Evolutionary conservation across 2,329 filamentous ascomycete species (phyloP).

Genomic region (Fusarium annulatum): DNA sequence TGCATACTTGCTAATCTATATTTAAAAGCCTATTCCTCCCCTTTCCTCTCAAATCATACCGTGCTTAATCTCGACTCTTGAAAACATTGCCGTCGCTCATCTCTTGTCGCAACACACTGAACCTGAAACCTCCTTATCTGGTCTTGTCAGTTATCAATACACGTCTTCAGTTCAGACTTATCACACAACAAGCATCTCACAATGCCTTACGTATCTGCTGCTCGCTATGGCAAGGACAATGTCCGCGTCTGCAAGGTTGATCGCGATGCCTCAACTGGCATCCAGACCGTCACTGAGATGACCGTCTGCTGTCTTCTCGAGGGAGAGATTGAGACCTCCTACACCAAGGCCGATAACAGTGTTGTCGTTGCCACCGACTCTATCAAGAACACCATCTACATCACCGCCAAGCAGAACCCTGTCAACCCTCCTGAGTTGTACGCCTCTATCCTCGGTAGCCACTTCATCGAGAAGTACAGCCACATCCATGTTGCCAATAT

Average conservation of each 20-base stretch:
- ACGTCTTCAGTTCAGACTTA: slow-evolving; percentile 4
- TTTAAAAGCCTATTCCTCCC: slow-evolving; percentile 30
- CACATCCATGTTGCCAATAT: slow-evolving; percentile 91
- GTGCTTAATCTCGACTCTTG: background rate
- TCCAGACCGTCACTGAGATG: slow-evolving; percentile 92
- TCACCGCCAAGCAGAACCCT: slow-evolving; percentile 92
- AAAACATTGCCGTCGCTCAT: background rate
- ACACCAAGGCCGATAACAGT: slow-evolving; percentile 93
- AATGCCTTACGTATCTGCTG: slow-evolving; percentile 70
- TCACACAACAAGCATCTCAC: slow-evolving; percentile 23
- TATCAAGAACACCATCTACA: slow-evolving; percentile 97
- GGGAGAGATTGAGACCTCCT: slow-evolving; percentile 89
- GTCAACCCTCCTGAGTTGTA: slow-evolving; percentile 94
- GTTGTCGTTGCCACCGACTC: slow-evolving; percentile 96
- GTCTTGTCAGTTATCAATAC: slow-evolving; percentile 2
- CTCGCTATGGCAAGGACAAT: slow-evolving; percentile 95
- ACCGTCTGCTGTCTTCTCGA: slow-evolving; percentile 93
- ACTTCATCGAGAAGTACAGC: slow-evolving; percentile 88
- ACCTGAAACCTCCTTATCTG: slow-evolving; percentile 17
- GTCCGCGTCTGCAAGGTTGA: slow-evolving; percentile 97
- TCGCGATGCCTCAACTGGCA: slow-evolving; percentile 77
- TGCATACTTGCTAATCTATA: slow-evolving; percentile 28
- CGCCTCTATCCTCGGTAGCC: slow-evolving; percentile 82
- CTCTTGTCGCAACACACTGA: slow-evolving; percentile 1
- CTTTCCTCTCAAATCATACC: background rate